These are phyloP conservation scores for Malus hybrid DNA, from an alignment of 331 rosid genomes.

Conservation along the genomic window DNA sequence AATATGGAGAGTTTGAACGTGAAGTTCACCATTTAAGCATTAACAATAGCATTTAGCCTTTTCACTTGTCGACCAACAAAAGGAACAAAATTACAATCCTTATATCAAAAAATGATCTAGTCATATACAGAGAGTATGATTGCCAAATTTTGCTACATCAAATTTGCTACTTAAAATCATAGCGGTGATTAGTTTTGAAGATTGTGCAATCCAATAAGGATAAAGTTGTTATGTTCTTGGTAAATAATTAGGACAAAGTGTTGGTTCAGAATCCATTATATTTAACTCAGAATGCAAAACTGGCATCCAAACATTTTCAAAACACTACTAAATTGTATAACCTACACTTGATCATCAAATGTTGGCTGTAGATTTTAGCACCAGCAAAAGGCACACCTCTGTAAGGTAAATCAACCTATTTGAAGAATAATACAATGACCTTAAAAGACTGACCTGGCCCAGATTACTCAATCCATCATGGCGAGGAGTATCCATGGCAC, in stretches of 20 bases:
- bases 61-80: neutral
- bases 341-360: neutral
- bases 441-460: conserved; percentile 35
- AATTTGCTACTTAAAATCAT: neutral
- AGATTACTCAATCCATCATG: conserved; percentile 21
- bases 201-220: neutral
- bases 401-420: neutral
- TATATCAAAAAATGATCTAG: neutral
- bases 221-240: neutral
- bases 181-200: neutral
- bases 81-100: neutral
- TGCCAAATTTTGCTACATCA: no score
- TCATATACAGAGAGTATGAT: neutral
- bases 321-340: neutral
- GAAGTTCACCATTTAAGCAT: neutral
- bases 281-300: neutral
- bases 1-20: neutral
- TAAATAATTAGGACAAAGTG: neutral
- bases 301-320: neutral
- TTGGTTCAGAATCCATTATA: neutral
- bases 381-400: neutral
- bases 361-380: neutral
- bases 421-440: neutral
- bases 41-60: neutral
- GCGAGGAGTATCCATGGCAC: conserved; percentile 25